Evolutionary conservation across 495 filamentous ascomycete genomes (phyloP).

Genomic region (Neurospora sp.): DNA sequence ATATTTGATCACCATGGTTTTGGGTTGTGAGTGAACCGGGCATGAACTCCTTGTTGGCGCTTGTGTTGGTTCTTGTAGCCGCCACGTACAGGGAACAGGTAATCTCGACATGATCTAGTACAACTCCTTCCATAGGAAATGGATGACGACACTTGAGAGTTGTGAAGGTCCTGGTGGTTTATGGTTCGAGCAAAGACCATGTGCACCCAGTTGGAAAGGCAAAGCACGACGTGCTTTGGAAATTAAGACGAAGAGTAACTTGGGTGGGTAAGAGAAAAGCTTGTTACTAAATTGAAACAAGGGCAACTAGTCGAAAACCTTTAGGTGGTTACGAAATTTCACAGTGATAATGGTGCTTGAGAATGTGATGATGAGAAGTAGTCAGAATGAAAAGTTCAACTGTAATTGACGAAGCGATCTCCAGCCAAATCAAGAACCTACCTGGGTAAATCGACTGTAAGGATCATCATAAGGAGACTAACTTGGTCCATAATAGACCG

Average conservation of each 20-base stretch:
- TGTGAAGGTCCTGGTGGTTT: neutral
- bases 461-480: neutral
- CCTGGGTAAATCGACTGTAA: neutral
- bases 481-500: neutral
- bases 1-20: neutral
- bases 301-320: too few relatives aligned
- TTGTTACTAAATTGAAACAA: neutral
- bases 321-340: neutral
- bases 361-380: neutral
- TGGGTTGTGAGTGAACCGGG: neutral
- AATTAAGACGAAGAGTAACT: neutral
- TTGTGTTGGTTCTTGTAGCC: neutral
- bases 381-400: neutral
- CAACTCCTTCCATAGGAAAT: neutral
- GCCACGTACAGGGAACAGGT: neutral
- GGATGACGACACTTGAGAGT: neutral
- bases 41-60: neutral
- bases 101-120: neutral
- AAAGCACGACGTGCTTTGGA: neutral
- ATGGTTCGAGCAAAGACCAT: neutral
- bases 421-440: neutral
- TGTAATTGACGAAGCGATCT: neutral
- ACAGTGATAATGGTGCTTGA: neutral
- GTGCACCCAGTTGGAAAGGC: neutral
- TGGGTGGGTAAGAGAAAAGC: neutral